Evolutionary conservation across 2,329 filamentous ascomycete genomes (phyloP).

Genomic region (Pezizomycotina sp.): DNA sequence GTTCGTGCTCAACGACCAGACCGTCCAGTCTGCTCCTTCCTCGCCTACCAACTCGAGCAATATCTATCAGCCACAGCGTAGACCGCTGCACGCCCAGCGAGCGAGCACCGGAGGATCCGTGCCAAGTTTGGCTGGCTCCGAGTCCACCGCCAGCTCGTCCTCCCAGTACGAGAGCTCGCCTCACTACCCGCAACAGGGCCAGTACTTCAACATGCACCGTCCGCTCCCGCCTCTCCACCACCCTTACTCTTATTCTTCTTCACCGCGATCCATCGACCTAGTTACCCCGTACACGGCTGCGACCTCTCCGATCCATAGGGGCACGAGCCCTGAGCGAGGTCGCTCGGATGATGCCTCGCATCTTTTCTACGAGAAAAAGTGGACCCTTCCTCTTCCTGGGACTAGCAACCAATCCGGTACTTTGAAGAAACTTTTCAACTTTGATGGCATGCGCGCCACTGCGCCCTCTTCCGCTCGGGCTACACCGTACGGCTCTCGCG

Average conservation of each 20-base stretch:
- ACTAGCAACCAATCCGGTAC: slow-evolving; percentile 17
- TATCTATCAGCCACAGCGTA: slow-evolving; percentile 10
- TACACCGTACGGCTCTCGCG: slow-evolving; percentile 11
- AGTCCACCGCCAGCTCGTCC: slow-evolving; percentile 9
- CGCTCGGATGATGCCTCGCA: slow-evolving; percentile 6
- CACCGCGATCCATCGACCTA: slow-evolving; percentile 25
- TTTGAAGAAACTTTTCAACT: slow-evolving; percentile 25
- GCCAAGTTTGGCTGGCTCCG: slow-evolving; percentile 17
- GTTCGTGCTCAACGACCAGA: slow-evolving; percentile 15
- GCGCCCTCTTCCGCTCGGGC: slow-evolving; percentile 5
- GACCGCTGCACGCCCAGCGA: slow-evolving; percentile 20
- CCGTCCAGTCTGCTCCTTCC: slow-evolving; percentile 14
- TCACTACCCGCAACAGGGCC: slow-evolving; percentile 8
- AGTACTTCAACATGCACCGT: slow-evolving; percentile 20
- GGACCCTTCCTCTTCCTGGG: slow-evolving; percentile 6
- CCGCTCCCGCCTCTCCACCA: slow-evolving; percentile 24
- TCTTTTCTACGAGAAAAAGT: slow-evolving; percentile 19
- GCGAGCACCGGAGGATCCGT: slow-evolving; percentile 21
- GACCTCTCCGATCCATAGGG: slow-evolving; percentile 12
- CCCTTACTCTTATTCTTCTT: slow-evolving; percentile 21
- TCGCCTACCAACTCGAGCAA: slow-evolving; percentile 16
- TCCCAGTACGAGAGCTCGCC: neutral
- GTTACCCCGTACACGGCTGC: slow-evolving; percentile 23
- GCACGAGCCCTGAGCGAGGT: slow-evolving; percentile 1
- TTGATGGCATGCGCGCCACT: slow-evolving; percentile 23